A percentile compares a stretch with the other conserved stretches of the same genome.
Conservation (phyloP, 257 asterid species). For the Nemophila menziesii region DNA sequence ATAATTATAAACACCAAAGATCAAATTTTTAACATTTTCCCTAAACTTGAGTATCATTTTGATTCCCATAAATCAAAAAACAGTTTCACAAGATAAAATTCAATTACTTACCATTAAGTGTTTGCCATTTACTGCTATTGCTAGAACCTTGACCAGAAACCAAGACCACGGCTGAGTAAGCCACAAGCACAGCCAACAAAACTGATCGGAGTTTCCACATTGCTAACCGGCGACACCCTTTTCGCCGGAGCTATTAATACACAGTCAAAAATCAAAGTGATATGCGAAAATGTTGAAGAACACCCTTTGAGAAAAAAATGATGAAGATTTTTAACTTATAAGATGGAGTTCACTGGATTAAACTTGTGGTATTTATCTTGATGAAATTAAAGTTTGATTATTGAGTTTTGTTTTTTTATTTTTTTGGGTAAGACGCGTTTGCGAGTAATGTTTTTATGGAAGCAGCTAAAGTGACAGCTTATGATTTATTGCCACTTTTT, state of each 20-base stretch:
- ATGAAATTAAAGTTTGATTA: too few species aligned
- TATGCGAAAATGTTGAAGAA: too few species aligned
- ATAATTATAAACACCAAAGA: neutral
- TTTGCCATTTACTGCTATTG: slow-evolving; percentile 70
- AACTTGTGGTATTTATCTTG: too few species aligned
- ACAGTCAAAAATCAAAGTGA: too few species aligned
- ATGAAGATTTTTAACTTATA: too few species aligned
- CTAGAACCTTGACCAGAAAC: slow-evolving; percentile 62
- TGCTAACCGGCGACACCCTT: slow-evolving; percentile 19
- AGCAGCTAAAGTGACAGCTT: too few species aligned
- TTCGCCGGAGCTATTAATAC: slow-evolving; percentile 7
- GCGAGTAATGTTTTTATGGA: too few species aligned
- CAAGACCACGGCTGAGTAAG: slow-evolving; percentile 30
- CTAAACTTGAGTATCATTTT: neutral
- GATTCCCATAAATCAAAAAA: neutral
- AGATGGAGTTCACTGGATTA: too few species aligned
- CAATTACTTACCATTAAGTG: slow-evolving; percentile 47
- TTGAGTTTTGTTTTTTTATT: too few species aligned
- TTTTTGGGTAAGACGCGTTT: too few species aligned
- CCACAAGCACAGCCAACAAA: slow-evolving; percentile 23
- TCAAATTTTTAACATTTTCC: neutral
- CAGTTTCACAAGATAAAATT: slow-evolving; percentile 2
- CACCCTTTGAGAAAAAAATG: too few species aligned
- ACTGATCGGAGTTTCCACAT: slow-evolving; percentile 52
- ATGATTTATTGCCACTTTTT: too few species aligned